Conservation (phyloP, 148 eudicot genomes). For the Rhododendron vialii region DNA sequence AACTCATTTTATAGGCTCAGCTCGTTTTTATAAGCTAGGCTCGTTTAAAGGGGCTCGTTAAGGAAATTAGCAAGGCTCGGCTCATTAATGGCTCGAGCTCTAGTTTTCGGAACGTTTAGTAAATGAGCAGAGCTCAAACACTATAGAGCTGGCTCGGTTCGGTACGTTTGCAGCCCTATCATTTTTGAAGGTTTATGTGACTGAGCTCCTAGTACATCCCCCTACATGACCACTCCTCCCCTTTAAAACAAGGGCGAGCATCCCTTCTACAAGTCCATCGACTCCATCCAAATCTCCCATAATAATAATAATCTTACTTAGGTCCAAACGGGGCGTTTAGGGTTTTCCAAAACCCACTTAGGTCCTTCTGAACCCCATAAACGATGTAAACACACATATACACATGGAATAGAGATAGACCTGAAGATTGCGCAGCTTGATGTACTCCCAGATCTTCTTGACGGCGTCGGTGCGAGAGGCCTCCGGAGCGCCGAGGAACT, state of each 20-base stretch:
- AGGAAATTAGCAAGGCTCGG: too few relatives aligned
- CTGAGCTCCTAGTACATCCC: background rate
- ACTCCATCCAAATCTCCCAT: background rate
- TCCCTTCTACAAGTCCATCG: background rate
- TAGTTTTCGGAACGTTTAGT: background rate
- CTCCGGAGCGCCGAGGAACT: constrained; percentile 30
- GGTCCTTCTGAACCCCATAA: background rate
- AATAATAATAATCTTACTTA: background rate
- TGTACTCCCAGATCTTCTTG: constrained; percentile 41
- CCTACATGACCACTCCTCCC: background rate
- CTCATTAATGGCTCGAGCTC: background rate
- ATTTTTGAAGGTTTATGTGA: background rate
- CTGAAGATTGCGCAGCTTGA: constrained; percentile 40
- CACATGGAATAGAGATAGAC: constrained; percentile 3
- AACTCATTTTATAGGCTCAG: too few relatives aligned
- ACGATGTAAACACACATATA: background rate
- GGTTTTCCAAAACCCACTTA: background rate
- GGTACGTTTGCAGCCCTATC: background rate
- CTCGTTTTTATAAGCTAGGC: too few relatives aligned
- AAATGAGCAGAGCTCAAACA: background rate
- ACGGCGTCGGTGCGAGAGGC: constrained; percentile 26
- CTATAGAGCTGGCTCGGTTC: background rate
- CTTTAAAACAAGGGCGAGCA: background rate
- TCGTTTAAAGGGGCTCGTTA: too few relatives aligned
- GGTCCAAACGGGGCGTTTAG: background rate